These are phyloP conservation scores for Wallacemonas sp. DNA, from an alignment of 208 protist genomes.

Conservation along the genomic window DNA sequence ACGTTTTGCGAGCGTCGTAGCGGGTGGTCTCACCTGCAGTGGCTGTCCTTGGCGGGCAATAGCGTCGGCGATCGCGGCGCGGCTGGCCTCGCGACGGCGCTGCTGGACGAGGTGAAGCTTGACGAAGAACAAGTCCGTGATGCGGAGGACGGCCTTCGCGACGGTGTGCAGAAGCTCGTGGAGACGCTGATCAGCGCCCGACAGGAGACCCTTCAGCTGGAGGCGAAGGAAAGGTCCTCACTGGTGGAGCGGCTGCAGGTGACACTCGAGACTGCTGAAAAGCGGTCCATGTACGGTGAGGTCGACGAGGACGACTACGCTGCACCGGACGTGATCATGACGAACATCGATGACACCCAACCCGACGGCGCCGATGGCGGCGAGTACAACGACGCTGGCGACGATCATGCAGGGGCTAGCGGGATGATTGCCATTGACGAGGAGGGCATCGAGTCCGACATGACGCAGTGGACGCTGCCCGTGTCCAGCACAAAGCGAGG, in stretches of 20 bases:
- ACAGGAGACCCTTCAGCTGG: constrained; percentile 20
- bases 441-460: constrained; percentile 30
- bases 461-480: constrained; percentile 26
- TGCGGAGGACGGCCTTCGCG: constrained; percentile 36
- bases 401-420: constrained; percentile 13
- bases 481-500: constrained; percentile 49
- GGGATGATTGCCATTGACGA: constrained; percentile 8
- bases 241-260: not conserved
- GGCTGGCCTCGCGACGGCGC: constrained; percentile 32
- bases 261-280: not conserved
- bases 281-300: constrained; percentile 14
- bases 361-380: constrained; percentile 14
- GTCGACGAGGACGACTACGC: constrained; percentile 26
- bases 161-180: constrained; percentile 27
- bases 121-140: constrained; percentile 62
- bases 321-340: constrained; percentile 21
- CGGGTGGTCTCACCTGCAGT: constrained; percentile 79
- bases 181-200: constrained; percentile 28
- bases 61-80: constrained; percentile 61
- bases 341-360: constrained; percentile 27
- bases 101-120: constrained; percentile 64
- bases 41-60: constrained; percentile 70
- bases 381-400: not conserved
- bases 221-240: constrained; percentile 24
- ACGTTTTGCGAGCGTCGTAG: constrained; percentile 65